Base-by-base conservation (phyloP, 2,329 filamentous ascomycete species). In the Pseudogymnoascus sp. region DNA sequence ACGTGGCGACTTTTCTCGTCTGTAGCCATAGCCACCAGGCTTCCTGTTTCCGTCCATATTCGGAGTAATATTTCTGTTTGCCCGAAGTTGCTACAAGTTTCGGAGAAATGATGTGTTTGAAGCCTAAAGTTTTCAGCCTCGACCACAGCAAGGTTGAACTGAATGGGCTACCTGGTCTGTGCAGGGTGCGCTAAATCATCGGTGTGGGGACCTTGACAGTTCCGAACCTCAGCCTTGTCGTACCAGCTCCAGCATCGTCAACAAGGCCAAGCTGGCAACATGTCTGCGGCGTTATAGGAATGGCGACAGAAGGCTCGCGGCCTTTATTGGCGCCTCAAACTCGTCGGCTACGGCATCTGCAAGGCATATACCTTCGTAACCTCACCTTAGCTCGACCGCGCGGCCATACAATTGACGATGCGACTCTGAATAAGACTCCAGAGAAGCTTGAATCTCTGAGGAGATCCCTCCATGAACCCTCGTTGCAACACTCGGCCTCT, bases 361-460 rank as follows among this genome's bases (percentile, higher is more conserved):
- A 90, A 70, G 91, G 91, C 68, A 85, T 97, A 69, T 93, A 90
- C 63, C 78, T 97, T 61, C 90, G 93, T 64, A 97, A 97, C 75
- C 80, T 97, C 46, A 87, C 86, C 66, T 87, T 96, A 68, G 79
- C 79, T 23, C 80, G 79, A 66, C 78, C 80, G 64, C 78, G 79
- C 67, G 78, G 77, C 70, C 78, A 82, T 75, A 88, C 90, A 40
- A 88, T 89, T 70, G 90, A 93, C 76, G 93, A 93, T 69, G 88
- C 86, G 33, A 83, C 88, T 35, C 84, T 91, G 33, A 87, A 87
- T 67, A 86, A 86, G 64, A 65, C 68, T 13, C 84, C 88, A 0
- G 83, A 83, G 38, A 95, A 91, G 77, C 79, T 87, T 73, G 73
- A 77, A 70, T 61, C 76, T 33, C 33, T 64, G 19, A 23, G 59